Evolutionary conservation across 805 yeast species (phyloP), one percentile per base, ranked within the genome.

Genomic region (Naumovozyma castellii): DNA sequence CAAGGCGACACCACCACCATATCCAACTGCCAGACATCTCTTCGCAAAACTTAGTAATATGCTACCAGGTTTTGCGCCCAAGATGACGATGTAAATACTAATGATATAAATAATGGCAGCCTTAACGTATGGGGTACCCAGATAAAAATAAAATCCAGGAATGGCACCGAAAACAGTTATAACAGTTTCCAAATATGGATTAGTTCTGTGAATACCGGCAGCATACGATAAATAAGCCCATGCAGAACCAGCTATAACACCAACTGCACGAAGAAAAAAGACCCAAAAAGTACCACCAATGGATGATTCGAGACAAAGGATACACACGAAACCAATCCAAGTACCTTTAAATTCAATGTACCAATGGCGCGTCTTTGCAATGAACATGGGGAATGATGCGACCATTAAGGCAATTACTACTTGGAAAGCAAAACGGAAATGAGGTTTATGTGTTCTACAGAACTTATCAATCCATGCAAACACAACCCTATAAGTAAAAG

Each of bases 311-410:
- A 72, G 41, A 18, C 69, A 71, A 35, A 73, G 49, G 25, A 68
- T 67, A 44, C 74, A 71, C 4, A 71, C 73, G 57, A 73, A 73
- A 19, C 76, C 77, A 5, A 71, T 65, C 78, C 78, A 73, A 1
- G 71, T 56, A 32, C 76, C 77, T 43, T 70, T 63, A 25, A 66
- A 62, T 14, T 64, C 61, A n/a, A 54, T 54, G 44, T 71, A 72
- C 77, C 77, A 73, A n/a, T 56, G 52, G 34, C 76, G 58, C 16
- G 68, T 47, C 29, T 64, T 62, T 0, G 75, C 72, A 28, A 67
- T 56, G 46, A 71, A 73, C 67, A 71, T 72, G 1, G 76, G 77
- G 43, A 71, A 71, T 0, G 76, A 68, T 2, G 70, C 66, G 1
- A 71, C 43, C 62, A 71, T 68, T 32, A 72, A 47, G 0, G 73